Conservation (phyloP, 2,329 filamentous ascomycete species). For the Trichophyton simii region DNA sequence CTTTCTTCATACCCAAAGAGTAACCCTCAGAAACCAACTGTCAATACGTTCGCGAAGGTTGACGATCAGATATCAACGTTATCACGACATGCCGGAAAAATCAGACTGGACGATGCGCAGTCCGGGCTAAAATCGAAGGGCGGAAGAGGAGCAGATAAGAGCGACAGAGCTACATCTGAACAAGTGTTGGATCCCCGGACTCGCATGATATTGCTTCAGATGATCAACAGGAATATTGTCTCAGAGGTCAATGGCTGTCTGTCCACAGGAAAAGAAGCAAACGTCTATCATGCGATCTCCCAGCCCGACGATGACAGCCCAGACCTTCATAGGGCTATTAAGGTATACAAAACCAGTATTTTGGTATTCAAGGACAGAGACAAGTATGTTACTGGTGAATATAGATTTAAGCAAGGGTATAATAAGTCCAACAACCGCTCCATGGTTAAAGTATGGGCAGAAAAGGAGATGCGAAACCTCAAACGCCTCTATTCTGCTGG, state of each 20-base stretch:
- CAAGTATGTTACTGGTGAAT: conserved; percentile 89
- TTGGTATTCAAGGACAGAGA: conserved; percentile 96
- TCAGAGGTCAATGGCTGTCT: conserved; percentile 89
- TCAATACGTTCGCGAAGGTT: conserved; percentile 66
- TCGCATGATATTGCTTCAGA: conserved; percentile 86
- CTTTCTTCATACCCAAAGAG: conserved; percentile 52
- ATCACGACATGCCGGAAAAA: conserved; percentile 71
- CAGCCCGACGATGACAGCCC: conserved; percentile 42
- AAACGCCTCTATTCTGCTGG: conserved; percentile 69
- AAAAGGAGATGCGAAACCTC: conserved; percentile 95
- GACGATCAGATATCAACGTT: conserved; percentile 84
- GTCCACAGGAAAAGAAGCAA: conserved; percentile 94
- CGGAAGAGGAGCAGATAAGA: conserved; percentile 52
- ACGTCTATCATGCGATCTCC: conserved; percentile 83
- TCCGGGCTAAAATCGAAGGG: conserved; percentile 41
- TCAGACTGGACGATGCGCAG: conserved; percentile 57
- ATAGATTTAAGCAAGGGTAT: conserved; percentile 78
- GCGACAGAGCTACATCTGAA: conserved; percentile 84
- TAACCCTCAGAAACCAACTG: conserved; percentile 65
- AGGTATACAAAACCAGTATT: conserved; percentile 98
- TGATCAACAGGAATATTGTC: conserved; percentile 84
- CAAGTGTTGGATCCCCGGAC: conserved; percentile 90
- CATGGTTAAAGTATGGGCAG: conserved; percentile 98
- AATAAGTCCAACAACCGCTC: conserved; percentile 90
- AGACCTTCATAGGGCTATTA: conserved; percentile 68